phyloP scores from a whole-genome alignment of 306 rosid genomes.

The Calophaca sinica region DNA sequence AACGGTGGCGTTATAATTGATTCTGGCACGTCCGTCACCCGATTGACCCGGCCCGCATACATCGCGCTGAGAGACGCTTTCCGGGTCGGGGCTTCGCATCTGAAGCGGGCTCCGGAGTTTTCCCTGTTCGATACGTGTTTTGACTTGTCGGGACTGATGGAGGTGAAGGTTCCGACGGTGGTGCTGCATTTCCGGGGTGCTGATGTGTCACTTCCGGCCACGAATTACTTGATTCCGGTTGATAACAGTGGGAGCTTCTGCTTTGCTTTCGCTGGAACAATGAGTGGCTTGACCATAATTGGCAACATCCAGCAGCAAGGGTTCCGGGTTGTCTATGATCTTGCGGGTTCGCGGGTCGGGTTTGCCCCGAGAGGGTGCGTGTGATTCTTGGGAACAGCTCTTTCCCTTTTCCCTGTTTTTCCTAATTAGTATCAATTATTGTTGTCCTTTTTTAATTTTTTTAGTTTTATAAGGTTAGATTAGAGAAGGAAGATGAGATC shows the following conservation, averaged over 20 bases:
- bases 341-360: conserved; percentile 84
- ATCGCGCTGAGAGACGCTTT: conserved; percentile 71
- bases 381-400: conserved; percentile 42
- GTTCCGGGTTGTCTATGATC: conserved; percentile 78
- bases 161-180: conserved; percentile 90
- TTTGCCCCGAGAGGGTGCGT: conserved; percentile 84
- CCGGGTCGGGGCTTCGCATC: conserved; percentile 58
- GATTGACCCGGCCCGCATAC: conserved; percentile 79
- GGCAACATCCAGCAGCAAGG: conserved; percentile 99
- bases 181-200: conserved; percentile 84
- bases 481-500: conserved; percentile 31
- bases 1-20: conserved; percentile 93
- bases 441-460: not conserved
- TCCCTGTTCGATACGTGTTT: conserved; percentile 88
- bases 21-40: conserved; percentile 92
- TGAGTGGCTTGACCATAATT: conserved; percentile 82
- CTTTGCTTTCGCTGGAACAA: conserved; percentile 93
- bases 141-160: conserved; percentile 74
- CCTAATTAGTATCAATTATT: conserved; percentile 19
- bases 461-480: not conserved
- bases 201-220: conserved; percentile 80
- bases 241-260: conserved; percentile 82
- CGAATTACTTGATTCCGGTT: conserved; percentile 88
- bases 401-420: conserved; percentile 34
- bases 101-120: conserved; percentile 81